Evolutionary conservation across 768 basidiomycete genomes (phyloP).

Genomic region (Kwoniella europaea): DNA sequence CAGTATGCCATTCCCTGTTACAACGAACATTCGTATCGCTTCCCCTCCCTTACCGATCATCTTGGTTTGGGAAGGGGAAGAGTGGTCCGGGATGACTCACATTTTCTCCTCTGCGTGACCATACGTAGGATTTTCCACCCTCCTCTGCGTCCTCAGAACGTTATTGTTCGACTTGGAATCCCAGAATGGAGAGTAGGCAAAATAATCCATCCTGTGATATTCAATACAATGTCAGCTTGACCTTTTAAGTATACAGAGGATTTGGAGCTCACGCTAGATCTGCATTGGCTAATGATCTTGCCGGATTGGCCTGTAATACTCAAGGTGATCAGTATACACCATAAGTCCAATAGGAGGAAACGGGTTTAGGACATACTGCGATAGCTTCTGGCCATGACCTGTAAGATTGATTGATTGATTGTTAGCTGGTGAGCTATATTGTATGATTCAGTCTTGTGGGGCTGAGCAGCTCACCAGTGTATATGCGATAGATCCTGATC

Average conservation of each 20-base stretch:
- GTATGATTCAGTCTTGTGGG: not conserved
- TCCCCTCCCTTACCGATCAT: not conserved
- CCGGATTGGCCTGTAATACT: constrained; percentile 41
- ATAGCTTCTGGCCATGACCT: constrained; percentile 54
- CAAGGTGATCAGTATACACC: not conserved
- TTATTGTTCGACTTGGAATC: constrained; percentile 51
- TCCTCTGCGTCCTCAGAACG: constrained; percentile 41
- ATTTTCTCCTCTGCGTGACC: constrained; percentile 48
- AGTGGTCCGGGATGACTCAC: constrained; percentile 22
- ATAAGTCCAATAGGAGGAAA: not conserved
- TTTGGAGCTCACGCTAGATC: constrained; percentile 42
- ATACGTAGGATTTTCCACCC: constrained; percentile 45
- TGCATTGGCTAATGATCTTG: constrained; percentile 39
- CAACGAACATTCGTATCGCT: too few species aligned
- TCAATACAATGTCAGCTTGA: not conserved
- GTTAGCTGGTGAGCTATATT: too few species aligned
- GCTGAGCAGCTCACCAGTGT: constrained; percentile 40
- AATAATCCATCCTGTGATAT: constrained; percentile 48
- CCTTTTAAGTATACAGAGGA: not conserved
- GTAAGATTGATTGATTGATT: too few species aligned
- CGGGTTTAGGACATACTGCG: constrained; percentile 27
- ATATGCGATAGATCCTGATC: constrained; percentile 50
- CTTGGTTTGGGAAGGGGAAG: not conserved
- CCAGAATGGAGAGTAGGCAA: constrained; percentile 53
- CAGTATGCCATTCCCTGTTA: not conserved